Conservation (phyloP, 2,329 filamentous ascomycete species). For the Periconia sp. region DNA sequence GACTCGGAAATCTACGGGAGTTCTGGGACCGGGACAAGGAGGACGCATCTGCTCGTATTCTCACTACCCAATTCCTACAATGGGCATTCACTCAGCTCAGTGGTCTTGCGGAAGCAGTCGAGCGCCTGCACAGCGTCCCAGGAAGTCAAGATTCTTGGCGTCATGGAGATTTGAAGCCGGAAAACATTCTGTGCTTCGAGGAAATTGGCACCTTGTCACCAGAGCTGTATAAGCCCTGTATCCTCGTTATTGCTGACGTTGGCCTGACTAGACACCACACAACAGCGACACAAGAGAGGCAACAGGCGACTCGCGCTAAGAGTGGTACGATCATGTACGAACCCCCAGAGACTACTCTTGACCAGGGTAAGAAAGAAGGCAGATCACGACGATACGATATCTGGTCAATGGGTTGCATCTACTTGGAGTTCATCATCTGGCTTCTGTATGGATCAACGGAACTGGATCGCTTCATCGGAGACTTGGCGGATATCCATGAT, state of each 20-base stretch:
- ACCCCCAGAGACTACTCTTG: slow-evolving; percentile 8
- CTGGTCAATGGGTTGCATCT: slow-evolving; percentile 19
- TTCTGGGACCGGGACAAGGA: slow-evolving; percentile 12
- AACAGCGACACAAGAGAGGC: not conserved
- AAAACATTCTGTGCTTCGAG: slow-evolving; percentile 13
- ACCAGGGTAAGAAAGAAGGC: not conserved
- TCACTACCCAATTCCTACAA: slow-evolving; percentile 6
- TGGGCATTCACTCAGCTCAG: slow-evolving; percentile 11
- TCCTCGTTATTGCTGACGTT: slow-evolving; percentile 13
- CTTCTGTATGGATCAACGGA: slow-evolving; percentile 9
- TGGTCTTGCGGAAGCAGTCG: slow-evolving; percentile 13
- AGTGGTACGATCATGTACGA: slow-evolving; percentile 9
- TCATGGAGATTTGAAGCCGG: slow-evolving; percentile 13
- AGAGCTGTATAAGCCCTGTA: not conserved
- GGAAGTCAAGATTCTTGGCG: not conserved
- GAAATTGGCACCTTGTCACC: not conserved
- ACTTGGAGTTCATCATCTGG: slow-evolving; percentile 17
- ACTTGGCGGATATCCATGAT: not conserved
- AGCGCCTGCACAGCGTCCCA: slow-evolving; percentile 5
- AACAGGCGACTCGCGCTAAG: slow-evolving; percentile 1
- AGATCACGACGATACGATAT: slow-evolving; percentile 13
- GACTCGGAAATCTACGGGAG: slow-evolving; percentile 12
- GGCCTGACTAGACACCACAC: slow-evolving; percentile 9
- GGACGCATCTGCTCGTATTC: no score
- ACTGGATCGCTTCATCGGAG: slow-evolving; percentile 2